Base-by-base conservation (phyloP, 345 rosid genomes). In the Acer saccharum region DNA sequence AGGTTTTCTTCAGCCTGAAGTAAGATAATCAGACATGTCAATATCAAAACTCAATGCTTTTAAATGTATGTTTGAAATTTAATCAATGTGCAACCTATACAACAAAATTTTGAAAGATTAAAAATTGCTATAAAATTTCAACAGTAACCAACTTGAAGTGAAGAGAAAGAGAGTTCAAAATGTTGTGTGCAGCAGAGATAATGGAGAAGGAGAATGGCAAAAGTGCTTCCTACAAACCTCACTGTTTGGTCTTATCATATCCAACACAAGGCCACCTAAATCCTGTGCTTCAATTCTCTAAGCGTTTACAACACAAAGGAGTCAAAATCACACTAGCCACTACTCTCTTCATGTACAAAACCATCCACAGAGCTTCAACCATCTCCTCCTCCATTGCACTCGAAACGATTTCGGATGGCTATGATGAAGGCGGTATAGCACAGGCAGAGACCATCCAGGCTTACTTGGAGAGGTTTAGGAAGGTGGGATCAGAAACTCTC, bases 351-450 rank as follows among this genome's bases (percentile, higher is more conserved):
- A 69, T 75, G 27, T 41, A 43, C 80, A 54, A 63, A 20, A 21
- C 71, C 73, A 69, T 78, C 55, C 78, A 76, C 7, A 17, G 10
- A n/a, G 29, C 74, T 10, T 64, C 81, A 4, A 46, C 46, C 27
- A 10, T 13, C 69, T 35, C 39, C 39, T 35, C 39, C 39, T 32
- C 66, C 13, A 58, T 81, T 2, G 66, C 62, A 7, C 23, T 80
- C 43, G 84, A 84, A n/a, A 78, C 86, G 46, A 80, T 84, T 27
- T 86, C 89, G 2, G 89, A 86, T 23, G 87, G 89, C 44, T 82
- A 65, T 43, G 89, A 84, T 41, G 76, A 80, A 3, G 80, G 85
- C 0, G 83, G 85, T 13, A 11, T 3, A 17, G 27, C 0, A 0
- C 14, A 67, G 2, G 86, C 78, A 0, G 83, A 82, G 55, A 75